A percentile compares a stretch with the other conserved stretches of the same genome.
Evolutionary conservation across 1,139 yeast species (phyloP).

Genomic region (Wickerhamomyces sp.): DNA sequence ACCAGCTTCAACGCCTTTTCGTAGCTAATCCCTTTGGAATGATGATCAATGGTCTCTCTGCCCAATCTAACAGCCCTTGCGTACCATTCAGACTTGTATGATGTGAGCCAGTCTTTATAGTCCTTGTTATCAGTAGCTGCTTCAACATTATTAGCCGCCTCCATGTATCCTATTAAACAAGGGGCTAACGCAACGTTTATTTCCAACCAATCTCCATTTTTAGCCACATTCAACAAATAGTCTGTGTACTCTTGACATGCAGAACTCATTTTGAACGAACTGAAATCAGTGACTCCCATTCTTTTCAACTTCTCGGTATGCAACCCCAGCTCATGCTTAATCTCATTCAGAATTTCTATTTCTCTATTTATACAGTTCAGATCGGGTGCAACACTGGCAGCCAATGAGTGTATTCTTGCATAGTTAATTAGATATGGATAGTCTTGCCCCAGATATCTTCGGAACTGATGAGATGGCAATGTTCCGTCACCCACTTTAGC

Average conservation of each 20-base stretch:
- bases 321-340: constrained; percentile 50
- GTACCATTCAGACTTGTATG: constrained; percentile 57
- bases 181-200: constrained; percentile 70
- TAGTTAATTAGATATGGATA: constrained; percentile 65
- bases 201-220: constrained; percentile 54
- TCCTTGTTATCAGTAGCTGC: constrained; percentile 24
- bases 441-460: constrained; percentile 65
- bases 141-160: constrained; percentile 31
- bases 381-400: constrained; percentile 59
- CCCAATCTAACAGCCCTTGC: constrained; percentile 47
- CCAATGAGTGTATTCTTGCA: constrained; percentile 61
- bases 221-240: constrained; percentile 51
- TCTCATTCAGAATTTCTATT: constrained; percentile 45
- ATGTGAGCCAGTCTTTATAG: constrained; percentile 57
- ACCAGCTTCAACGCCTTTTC: constrained; percentile 46
- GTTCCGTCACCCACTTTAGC: constrained; percentile 45
- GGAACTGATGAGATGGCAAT: constrained; percentile 46
- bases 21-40: constrained; percentile 31
- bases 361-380: constrained; percentile 48
- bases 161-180: constrained; percentile 66
- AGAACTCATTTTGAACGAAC: constrained; percentile 46
- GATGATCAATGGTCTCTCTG: constrained; percentile 40
- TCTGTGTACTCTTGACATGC: constrained; percentile 48
- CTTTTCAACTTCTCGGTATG: constrained; percentile 49
- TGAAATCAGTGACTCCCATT: constrained; percentile 43